Evolutionary conservation across 441 rosid species (phyloP), one percentile per base, ranked within the genome.

Genomic region (Euphorbia celastroides): DNA sequence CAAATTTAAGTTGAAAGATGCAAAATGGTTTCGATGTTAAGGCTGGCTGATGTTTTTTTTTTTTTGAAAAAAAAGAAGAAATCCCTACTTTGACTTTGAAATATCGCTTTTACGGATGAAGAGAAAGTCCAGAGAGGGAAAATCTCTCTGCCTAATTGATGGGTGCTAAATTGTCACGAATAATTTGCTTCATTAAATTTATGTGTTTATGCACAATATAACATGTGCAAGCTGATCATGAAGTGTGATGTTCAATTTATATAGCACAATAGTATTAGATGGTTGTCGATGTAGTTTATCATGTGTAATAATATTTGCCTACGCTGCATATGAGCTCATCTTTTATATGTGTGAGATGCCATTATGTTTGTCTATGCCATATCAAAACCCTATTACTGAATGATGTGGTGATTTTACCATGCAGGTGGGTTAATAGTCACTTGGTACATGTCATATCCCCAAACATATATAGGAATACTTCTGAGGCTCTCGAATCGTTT

Each of bases 351-450:
- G 6, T 28, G 38, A 5, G 28, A 32, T 30, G 26, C 52, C 26
- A 2, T 64, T 3, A 20, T 62, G 38, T 10, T 51, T 48, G 26
- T 46, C 17, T 8, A 52, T 32, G 42, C 19, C 58, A 52, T 57
- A 27, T 26, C 32, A 11, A 27, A 27, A 36, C 28, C 9, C 23
- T 6, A 42, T 13, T 30, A 12, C 67, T 66, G 5, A 13, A 17
- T 71, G 44, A 60, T 16, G 48, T 31, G 14, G 10, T 70, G 27
- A 27, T 31, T 25, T 57, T 20, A 10, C 70, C 31, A 58, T 76
- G 71, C 70, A 89, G 99, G 84, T 93, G 96, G 99, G 99, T 91
- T 16, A 93, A 93, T 77, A 77, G 82, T 78, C 96, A 89, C 79
- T 82, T 93, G 81, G 97, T 91, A 71, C 97, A 91, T 78, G 80